Evolutionary conservation across 2,329 filamentous ascomycete genomes (phyloP), one percentile per base, ranked within the genome.

Genomic region (Beauveria medogensis): DNA sequence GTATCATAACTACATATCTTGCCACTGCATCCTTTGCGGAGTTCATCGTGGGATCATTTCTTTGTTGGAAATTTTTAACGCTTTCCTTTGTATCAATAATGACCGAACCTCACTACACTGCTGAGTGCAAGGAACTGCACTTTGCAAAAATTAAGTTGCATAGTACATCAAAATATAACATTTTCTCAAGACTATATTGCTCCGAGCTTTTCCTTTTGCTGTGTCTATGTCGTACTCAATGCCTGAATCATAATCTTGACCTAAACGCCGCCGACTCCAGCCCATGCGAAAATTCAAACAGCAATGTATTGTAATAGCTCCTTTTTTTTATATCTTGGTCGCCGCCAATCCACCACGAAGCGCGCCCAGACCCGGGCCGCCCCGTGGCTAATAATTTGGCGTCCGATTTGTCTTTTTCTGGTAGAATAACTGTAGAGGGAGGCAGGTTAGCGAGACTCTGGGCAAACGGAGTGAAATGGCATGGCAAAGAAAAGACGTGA

Each of bases 351-450:
- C 20, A 28, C 41, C 48, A 61, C 60, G 60, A 54, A 58, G 54
- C 28, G 41, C 12, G 48, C 60, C 77, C 80, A 79, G 77, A 75
- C 80, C 80, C 77, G 76, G 80, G 79, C 78, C 69, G 67, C 75
- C 66, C 63, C 64, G 56, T 65, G 70, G 75, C 72, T 84, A 85
- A 72, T 83, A 85, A 71, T 78, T 78, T 63, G 77, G 67, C 64
- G 76, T 77, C 71, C 83, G 80, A 80, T 85, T 85, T 67, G 83
- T 85, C 76, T 86, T 86, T 74, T 86, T 86, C 77, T 86, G 83
- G 71, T 86, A 86, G 69, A 86, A 86, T 62, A 86, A 70, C 82
- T 84, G 66, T 56, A 55, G 56, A 40, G 53, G 61, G 55, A 46
- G 53, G 63, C 40, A 54, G 65, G 18, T 54, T 41, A 55, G 58